Percentiles rank a stretch among this genome's conserved stretches.
These are phyloP conservation scores for Phialocephala subalpina DNA, from an alignment of 2,329 filamentous ascomycete species.

Conservation along the genomic window DNA sequence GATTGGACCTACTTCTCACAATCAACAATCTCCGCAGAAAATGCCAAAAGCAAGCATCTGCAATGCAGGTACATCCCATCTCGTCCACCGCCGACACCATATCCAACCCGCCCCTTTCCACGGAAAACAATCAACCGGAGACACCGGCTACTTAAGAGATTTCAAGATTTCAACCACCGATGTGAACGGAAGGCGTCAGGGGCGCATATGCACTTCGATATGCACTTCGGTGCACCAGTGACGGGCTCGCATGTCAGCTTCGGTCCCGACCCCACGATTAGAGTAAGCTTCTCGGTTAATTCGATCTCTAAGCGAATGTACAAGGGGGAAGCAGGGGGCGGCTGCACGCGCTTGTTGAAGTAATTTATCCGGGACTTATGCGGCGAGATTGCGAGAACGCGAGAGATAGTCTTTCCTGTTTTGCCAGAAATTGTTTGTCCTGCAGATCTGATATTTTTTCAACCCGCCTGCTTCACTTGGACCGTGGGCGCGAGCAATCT, in stretches of 20 bases:
- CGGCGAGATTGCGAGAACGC: neutral
- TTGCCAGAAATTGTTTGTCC: no score
- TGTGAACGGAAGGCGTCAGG: no score
- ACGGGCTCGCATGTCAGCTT: neutral
- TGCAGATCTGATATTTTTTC: no score
- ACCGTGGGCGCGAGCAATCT: no score
- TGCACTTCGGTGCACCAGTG: neutral
- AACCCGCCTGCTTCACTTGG: no score
- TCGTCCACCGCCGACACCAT: neutral
- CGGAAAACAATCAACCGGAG: neutral
- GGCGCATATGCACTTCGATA: neutral
- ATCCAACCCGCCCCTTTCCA: neutral
- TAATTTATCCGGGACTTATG: neutral
- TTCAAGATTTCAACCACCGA: no score
- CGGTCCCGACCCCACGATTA: neutral
- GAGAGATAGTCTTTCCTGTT: no score
- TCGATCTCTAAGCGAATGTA: neutral
- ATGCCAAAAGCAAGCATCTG: no score
- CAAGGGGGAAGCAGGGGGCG: neutral
- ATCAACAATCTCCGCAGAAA: no score
- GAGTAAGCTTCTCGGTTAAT: neutral
- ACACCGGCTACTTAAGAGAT: neutral
- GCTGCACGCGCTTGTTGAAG: neutral
- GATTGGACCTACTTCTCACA: no score
- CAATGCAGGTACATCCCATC: neutral